Percentiles rank a stretch among this genome's conserved stretches.
Evolutionary conservation across 768 basidiomycete genomes (phyloP).

Genomic region (Russula olivacea): DNA sequence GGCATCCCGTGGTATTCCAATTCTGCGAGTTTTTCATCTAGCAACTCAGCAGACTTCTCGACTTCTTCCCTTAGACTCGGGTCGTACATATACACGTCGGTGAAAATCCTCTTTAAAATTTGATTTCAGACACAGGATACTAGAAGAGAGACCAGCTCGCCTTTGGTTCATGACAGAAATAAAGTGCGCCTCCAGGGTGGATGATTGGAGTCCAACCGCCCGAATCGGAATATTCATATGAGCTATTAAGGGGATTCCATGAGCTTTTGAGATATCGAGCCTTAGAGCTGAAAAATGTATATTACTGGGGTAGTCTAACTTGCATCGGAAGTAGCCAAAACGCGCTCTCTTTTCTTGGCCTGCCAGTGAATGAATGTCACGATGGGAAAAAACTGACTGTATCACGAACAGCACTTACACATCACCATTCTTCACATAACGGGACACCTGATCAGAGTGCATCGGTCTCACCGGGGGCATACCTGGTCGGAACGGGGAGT

Average conservation of each 20-base stretch:
- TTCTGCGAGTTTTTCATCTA: background rate
- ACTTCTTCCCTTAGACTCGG: background rate
- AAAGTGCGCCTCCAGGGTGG: slow-evolving; percentile 9
- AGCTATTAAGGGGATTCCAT: background rate
- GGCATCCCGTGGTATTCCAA: background rate
- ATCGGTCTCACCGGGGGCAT: background rate
- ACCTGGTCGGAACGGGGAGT: background rate
- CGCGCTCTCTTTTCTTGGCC: background rate
- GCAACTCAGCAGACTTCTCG: background rate
- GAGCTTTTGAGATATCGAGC: background rate
- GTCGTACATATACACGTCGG: slow-evolving; percentile 20
- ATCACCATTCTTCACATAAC: slow-evolving; percentile 12
- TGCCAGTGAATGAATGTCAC: background rate
- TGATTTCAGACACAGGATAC: background rate
- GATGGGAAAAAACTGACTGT: background rate
- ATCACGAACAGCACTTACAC: slow-evolving; percentile 2
- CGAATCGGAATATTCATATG: background rate
- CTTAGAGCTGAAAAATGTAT: too few relatives aligned
- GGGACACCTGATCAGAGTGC: slow-evolving; percentile 12
- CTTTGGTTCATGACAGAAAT: slow-evolving; percentile 5
- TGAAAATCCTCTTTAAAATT: slow-evolving; percentile 3
- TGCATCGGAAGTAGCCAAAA: background rate
- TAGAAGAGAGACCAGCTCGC: background rate
- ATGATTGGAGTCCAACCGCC: background rate
- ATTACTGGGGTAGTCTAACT: slow-evolving; percentile 6